phyloP scores from a whole-genome alignment of 2,329 filamentous ascomycete species.

The Cladosporium sp. region DNA sequence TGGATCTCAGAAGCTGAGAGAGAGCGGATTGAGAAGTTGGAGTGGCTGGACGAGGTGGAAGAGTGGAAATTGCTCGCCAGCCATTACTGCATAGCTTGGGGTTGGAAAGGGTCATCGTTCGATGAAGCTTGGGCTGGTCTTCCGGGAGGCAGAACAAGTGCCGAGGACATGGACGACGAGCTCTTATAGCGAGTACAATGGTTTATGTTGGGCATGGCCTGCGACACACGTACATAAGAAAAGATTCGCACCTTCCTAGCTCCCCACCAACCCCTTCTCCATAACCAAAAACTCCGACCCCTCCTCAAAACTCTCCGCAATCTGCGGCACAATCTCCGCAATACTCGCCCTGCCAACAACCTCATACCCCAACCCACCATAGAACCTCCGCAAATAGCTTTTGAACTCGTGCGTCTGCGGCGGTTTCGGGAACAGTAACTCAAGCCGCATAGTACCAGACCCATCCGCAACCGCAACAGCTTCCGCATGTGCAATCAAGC shows the following conservation, averaged over 20 bases:
- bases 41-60: conserved; percentile 92
- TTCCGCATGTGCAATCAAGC: neutral
- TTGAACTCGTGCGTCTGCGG: neutral
- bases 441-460: neutral
- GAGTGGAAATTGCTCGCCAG: conserved; percentile 83
- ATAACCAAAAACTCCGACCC: neutral
- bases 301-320: neutral
- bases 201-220: too few relatives aligned
- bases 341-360: neutral
- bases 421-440: neutral
- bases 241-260: too few relatives aligned
- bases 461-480: neutral
- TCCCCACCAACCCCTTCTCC: neutral
- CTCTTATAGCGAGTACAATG: neutral
- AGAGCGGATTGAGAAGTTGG: conserved; percentile 70
- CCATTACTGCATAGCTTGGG: conserved; percentile 91
- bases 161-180: conserved; percentile 16
- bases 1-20: conserved; percentile 73
- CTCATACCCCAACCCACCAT: neutral
- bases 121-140: conserved; percentile 4
- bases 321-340: neutral
- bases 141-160: conserved; percentile 12
- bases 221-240: too few relatives aligned
- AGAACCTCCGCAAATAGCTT: neutral
- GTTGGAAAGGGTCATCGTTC: conserved; percentile 55